A percentile compares a stretch with the other conserved stretches of the same genome.
phyloP scores from a whole-genome alignment of 208 protist genomes.

The Tritrichomonas musculus region DNA sequence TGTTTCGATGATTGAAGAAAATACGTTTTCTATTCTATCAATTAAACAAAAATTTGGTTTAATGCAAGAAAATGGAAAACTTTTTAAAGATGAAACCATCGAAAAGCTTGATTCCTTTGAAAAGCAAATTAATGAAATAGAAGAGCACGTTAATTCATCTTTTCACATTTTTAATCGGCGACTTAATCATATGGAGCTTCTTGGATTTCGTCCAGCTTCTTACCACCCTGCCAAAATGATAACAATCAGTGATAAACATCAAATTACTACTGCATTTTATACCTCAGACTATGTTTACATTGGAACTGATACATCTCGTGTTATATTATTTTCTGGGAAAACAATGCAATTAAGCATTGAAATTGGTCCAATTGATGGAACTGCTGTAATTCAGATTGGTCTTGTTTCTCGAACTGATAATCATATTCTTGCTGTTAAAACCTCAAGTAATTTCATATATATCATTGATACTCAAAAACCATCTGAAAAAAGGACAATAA shows the following conservation, averaged over 20 bases:
- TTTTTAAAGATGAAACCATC: neutral
- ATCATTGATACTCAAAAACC: neutral
- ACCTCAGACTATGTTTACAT: neutral
- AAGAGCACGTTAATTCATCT: neutral
- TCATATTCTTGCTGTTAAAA: neutral
- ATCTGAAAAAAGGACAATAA: neutral
- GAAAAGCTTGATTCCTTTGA: neutral
- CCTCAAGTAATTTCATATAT: neutral
- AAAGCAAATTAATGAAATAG: neutral
- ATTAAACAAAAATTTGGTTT: neutral
- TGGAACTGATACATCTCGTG: neutral
- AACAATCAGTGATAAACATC: neutral
- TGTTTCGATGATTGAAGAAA: conserved; percentile 6
- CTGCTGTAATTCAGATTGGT: neutral
- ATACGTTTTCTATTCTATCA: conserved; percentile 16
- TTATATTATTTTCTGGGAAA: neutral
- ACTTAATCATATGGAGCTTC: neutral
- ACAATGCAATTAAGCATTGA: neutral
- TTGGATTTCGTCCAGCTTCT: neutral
- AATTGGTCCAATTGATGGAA: neutral
- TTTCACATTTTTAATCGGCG: neutral
- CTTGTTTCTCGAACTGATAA: neutral
- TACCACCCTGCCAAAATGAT: neutral
- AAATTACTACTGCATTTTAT: neutral
- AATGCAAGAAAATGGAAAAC: neutral